Conservation (phyloP, 441 rosid species). For the Biscutella laevigata region DNA sequence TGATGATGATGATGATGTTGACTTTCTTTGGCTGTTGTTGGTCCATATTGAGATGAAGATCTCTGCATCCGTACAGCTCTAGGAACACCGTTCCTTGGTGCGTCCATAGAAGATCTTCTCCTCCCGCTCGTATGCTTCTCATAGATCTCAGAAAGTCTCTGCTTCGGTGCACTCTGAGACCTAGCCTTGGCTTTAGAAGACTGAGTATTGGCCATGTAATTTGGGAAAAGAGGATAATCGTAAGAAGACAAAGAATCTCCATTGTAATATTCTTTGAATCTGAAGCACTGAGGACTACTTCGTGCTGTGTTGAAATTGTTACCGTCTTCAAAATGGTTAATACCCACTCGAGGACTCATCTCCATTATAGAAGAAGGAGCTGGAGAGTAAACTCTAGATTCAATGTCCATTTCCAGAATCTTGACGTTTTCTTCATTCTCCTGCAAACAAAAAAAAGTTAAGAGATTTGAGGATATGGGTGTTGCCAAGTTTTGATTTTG, state of each 20-base stretch:
- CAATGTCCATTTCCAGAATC: constrained; percentile 79
- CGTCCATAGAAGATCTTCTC: constrained; percentile 44
- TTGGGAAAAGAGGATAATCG: constrained; percentile 50
- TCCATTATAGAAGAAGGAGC: constrained; percentile 59
- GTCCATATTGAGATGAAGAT: constrained; percentile 64
- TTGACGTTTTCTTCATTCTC: constrained; percentile 66
- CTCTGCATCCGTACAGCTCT: constrained; percentile 68
- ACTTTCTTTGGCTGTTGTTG: constrained; percentile 30
- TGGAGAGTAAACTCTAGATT: constrained; percentile 47
- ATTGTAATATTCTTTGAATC: constrained; percentile 25
- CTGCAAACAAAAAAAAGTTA: constrained; percentile 24
- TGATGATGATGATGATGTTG: constrained; percentile 15
- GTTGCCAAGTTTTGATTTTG: constrained; percentile 19
- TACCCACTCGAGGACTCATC: constrained; percentile 60
- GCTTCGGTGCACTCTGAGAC: constrained; percentile 60
- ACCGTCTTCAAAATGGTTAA: constrained; percentile 65
- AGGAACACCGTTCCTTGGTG: constrained; percentile 44
- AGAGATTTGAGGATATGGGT: constrained; percentile 6
- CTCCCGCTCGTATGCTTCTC: constrained; percentile 44
- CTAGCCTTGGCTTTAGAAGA: constrained; percentile 59
- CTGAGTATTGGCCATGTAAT: constrained; percentile 63
- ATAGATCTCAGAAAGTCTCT: constrained; percentile 43
- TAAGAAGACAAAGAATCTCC: constrained; percentile 37
- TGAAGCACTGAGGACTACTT: constrained; percentile 42
- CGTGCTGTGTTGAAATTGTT: constrained; percentile 44